Evolutionary conservation across 2,329 filamentous ascomycete species (phyloP).

Genomic region (Colletotrichum sp.): DNA sequence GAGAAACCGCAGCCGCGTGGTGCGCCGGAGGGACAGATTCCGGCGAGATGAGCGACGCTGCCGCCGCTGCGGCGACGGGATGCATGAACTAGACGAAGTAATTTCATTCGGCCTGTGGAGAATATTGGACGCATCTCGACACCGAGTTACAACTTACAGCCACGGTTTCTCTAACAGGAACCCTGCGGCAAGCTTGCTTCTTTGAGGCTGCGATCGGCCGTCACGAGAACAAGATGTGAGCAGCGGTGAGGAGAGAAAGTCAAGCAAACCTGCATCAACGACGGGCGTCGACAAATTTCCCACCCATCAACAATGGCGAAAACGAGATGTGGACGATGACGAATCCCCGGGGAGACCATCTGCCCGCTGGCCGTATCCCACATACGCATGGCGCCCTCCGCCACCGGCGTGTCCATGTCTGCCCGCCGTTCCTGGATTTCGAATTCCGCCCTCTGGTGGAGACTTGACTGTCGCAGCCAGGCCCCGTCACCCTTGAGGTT

Average conservation of each 20-base stretch:
- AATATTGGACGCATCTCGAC: neutral
- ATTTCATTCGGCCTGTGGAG: neutral
- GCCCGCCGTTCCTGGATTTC: neutral
- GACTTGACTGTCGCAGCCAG: neutral
- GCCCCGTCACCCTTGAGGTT: neutral
- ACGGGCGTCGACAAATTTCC: neutral
- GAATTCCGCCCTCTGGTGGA: neutral
- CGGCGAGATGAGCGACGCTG: neutral
- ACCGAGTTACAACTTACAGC: neutral
- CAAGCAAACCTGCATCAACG: neutral
- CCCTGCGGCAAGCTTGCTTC: neutral
- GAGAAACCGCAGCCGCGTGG: neutral
- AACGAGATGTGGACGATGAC: neutral
- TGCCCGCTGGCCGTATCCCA: neutral
- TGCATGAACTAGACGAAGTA: neutral
- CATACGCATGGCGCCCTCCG: neutral
- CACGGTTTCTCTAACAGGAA: neutral
- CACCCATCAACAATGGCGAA: neutral
- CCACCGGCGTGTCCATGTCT: neutral
- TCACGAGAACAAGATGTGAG: neutral
- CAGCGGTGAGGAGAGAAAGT: neutral
- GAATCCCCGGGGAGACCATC: neutral
- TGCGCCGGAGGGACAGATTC: neutral
- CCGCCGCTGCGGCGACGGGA: neutral
- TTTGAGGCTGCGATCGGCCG: neutral